These are phyloP conservation scores for Trichoderma lentiforme DNA, from an alignment of 2,329 filamentous ascomycete genomes.

Conservation along the genomic window DNA sequence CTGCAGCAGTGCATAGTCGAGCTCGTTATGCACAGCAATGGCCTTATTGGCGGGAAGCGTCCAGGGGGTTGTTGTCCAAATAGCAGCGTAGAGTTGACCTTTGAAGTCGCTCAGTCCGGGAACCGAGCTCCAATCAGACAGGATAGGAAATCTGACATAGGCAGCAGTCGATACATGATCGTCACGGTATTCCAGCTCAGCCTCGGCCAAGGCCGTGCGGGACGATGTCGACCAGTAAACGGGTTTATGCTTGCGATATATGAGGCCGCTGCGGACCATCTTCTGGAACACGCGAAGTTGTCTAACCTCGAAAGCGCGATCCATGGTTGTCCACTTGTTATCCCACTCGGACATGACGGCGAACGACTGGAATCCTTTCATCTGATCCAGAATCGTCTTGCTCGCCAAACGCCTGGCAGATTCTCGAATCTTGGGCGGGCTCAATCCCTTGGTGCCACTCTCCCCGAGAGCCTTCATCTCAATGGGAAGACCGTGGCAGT, in stretches of 20 bases:
- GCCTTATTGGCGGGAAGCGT: conserved; percentile 90
- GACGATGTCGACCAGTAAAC: conserved; percentile 86
- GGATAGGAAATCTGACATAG: conserved; percentile 76
- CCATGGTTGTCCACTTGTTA: conserved; percentile 74
- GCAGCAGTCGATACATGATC: conserved; percentile 68
- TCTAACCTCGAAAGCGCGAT: conserved; percentile 67
- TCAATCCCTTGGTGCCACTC: conserved; percentile 41
- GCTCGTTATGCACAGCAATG: conserved; percentile 73
- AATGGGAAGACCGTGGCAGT: conserved; percentile 95
- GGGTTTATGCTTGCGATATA: conserved; percentile 76
- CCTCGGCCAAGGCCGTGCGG: conserved; percentile 74
- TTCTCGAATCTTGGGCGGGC: conserved; percentile 58
- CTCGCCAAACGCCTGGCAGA: conserved; percentile 64
- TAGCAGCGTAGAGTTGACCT: conserved; percentile 68
- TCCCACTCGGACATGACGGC: conserved; percentile 82
- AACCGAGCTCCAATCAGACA: conserved; percentile 35
- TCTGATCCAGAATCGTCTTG: conserved; percentile 68
- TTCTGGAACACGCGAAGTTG: conserved; percentile 73
- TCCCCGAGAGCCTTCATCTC: conserved; percentile 86
- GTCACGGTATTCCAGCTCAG: conserved; percentile 80
- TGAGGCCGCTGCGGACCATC: conserved; percentile 69
- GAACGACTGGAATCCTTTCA: conserved; percentile 68
- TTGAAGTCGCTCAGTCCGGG: conserved; percentile 38
- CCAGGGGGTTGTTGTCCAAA: conserved; percentile 99
- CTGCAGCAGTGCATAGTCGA: conserved; percentile 69